phyloP scores from a whole-genome alignment of 140 eudicot species.

The Oenanthe javanica region DNA sequence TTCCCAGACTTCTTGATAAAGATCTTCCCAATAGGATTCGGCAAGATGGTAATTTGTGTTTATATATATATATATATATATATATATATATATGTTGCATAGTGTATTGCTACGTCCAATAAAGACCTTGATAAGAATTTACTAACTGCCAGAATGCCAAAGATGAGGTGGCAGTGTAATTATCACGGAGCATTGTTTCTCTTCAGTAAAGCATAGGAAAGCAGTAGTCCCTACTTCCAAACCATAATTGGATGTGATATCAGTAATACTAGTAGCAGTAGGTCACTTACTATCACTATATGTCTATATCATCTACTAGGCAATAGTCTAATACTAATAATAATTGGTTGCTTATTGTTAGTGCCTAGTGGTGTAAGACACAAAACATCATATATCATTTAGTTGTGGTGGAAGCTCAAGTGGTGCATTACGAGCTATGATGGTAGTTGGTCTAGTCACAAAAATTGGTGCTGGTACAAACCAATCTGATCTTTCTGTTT shows the following conservation, averaged over 20 bases:
- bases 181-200: not conserved
- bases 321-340: not conserved
- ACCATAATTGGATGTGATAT: not conserved
- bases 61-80: not conserved
- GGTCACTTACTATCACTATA: not conserved
- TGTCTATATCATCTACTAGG: not conserved
- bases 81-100: not conserved
- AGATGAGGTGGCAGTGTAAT: not conserved
- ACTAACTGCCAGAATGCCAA: not conserved
- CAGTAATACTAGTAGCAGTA: not conserved
- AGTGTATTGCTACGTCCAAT: not conserved
- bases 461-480: not conserved
- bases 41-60: not conserved
- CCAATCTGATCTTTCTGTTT: not conserved
- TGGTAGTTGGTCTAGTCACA: not conserved
- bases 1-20: not conserved
- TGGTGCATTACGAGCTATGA: not conserved
- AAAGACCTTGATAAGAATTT: not conserved
- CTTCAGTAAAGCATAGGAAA: not conserved
- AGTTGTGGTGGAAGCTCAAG: not conserved
- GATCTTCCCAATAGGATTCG: not conserved
- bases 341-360: not conserved
- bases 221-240: not conserved
- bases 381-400: not conserved
- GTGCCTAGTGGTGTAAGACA: not conserved